Conservation (phyloP, 305 asterid genomes). For the Withania somnifera region DNA sequence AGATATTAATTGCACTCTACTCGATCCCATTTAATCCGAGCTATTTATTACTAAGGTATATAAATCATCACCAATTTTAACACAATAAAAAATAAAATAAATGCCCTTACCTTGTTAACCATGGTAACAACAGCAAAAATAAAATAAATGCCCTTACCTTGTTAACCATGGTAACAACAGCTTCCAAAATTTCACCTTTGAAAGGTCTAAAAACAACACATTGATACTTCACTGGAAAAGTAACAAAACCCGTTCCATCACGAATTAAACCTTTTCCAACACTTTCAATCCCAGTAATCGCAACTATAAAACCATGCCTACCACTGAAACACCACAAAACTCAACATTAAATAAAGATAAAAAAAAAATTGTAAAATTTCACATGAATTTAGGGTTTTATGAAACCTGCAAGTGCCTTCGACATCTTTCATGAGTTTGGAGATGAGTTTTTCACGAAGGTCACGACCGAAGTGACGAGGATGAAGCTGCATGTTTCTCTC, state of each 20-base stretch:
- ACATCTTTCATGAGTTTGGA: constrained; percentile 95
- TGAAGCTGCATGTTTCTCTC: constrained; percentile 96
- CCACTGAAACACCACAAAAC: constrained; percentile 30
- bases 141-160: constrained; percentile 60
- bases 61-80: not conserved
- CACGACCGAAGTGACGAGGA: constrained; percentile 98
- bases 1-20: too few species aligned
- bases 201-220: constrained; percentile 93
- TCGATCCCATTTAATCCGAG: not conserved
- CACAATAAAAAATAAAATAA: not conserved
- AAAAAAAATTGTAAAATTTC: too few species aligned
- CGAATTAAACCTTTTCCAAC: constrained; percentile 89
- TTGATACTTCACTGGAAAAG: constrained; percentile 84
- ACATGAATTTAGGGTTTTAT: not conserved
- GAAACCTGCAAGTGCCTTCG: constrained; percentile 94
- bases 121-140: constrained; percentile 98
- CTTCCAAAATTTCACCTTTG: constrained; percentile 82
- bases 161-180: constrained; percentile 97
- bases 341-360: too few species aligned
- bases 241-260: constrained; percentile 90
- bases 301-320: constrained; percentile 87
- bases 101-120: constrained; percentile 69
- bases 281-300: constrained; percentile 81
- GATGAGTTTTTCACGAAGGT: constrained; percentile 82
- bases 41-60: not conserved